Conservation (phyloP, 805 yeast genomes). For the Millerozyma miso region DNA sequence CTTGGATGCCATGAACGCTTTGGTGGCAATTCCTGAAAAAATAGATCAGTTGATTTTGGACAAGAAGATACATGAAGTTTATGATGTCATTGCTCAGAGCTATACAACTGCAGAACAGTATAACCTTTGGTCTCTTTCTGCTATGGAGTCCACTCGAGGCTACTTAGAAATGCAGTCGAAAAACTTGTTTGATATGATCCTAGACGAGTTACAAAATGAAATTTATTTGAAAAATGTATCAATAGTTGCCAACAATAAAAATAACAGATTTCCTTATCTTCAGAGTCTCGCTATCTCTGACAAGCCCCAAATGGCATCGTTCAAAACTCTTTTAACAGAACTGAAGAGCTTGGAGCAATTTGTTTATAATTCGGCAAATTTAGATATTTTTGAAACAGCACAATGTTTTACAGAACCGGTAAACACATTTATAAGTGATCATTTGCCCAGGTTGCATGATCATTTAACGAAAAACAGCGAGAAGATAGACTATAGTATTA, state of each 20-base stretch:
- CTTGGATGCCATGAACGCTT: conserved; percentile 59
- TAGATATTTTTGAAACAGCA: conserved; percentile 52
- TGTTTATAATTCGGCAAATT: conserved; percentile 52
- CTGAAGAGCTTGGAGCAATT: conserved; percentile 49
- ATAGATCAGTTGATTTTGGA: conserved; percentile 68
- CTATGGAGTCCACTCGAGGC: conserved; percentile 46
- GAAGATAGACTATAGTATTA: conserved; percentile 25
- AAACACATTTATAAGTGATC: conserved; percentile 23
- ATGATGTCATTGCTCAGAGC: conserved; percentile 46
- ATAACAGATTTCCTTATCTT: conserved; percentile 17
- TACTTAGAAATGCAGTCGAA: conserved; percentile 55
- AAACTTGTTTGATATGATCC: conserved; percentile 60
- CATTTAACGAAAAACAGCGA: conserved; percentile 15
- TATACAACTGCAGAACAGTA: conserved; percentile 44
- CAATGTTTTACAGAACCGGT: conserved; percentile 28
- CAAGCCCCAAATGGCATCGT: conserved; percentile 34
- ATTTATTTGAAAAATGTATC: conserved; percentile 49
- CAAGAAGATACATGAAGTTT: conserved; percentile 65
- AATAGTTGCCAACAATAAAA: conserved; percentile 5
- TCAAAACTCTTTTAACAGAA: conserved; percentile 27
- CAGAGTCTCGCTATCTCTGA: conserved; percentile 17
- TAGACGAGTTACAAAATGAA: conserved; percentile 73
- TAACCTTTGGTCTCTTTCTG: conserved; percentile 55
- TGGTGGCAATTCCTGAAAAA: conserved; percentile 55
- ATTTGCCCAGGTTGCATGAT: conserved; percentile 24